Base-by-base conservation (phyloP, 1,284 basidiomycete species). In the Cryptococcus amylolentus region DNA sequence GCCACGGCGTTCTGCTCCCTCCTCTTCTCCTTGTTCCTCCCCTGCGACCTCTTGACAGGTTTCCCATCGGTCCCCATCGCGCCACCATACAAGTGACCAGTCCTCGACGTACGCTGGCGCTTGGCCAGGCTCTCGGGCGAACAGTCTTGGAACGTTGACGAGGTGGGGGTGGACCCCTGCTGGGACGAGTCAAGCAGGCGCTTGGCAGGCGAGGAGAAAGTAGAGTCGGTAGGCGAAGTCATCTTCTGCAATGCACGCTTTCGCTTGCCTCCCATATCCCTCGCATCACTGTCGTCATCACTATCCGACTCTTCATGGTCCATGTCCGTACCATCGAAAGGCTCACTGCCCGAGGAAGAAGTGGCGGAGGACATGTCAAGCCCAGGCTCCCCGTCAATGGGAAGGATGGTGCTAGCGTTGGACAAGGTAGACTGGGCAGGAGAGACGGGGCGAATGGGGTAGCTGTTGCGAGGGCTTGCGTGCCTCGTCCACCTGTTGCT, bases 1-100 rank as follows among this genome's bases (percentile, higher is more conserved):
- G 68, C 68, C 40, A 66, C 62, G 5, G 66, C 66, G 51, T 70
- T 70, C 52, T 70, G 68, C 50, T 65, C 62, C 51, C 62, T 63
- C 45, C 68, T 56, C n/a, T 58, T 57, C 51, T 63, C 57, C 18
- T 54, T 56, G 31, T 68, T 63, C 38, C 64, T 58, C n/a, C 59
- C 56, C 18, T 50, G 46, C 49, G 18, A n/a, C 38, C 38, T 50
- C 31, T 48, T 28, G 10, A 20, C 31, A 10, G 31, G 20, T 3
- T 37, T 48, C 2, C 27, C 27, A 18, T 18, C 46, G 6, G 4
- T 4, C 3, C 46, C 28, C 14, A n/a, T 13, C 27, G 13, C 12
- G 9, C 46, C 31, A 5, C 18, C 31, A 16, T 13, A 12, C 20
- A 20, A 18, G 42, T 13, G 16, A 2, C 42, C 23, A 23, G 23